These are phyloP conservation scores for Fusarium tuaranense DNA, from an alignment of 2,329 filamentous ascomycete genomes.

Conservation along the genomic window DNA sequence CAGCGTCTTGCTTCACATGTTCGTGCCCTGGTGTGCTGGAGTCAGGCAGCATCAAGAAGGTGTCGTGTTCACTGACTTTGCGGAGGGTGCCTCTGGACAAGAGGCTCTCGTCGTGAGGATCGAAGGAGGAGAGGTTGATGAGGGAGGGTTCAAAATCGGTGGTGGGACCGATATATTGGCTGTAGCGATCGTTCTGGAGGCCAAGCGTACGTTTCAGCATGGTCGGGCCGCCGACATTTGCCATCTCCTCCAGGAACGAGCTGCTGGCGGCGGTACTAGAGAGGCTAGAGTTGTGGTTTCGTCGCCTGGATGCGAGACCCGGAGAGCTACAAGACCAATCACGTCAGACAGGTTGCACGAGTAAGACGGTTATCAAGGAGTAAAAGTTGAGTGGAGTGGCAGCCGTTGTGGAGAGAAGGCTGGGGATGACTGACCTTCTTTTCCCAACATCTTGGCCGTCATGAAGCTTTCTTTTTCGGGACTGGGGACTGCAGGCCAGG, in stretches of 20 bases:
- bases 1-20: slow-evolving; percentile 75
- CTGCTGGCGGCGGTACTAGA: slow-evolving; percentile 72
- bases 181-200: slow-evolving; percentile 81
- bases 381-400: slow-evolving; percentile 34
- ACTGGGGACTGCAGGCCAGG: slow-evolving; percentile 79
- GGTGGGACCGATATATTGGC: slow-evolving; percentile 85
- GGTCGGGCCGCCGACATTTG: slow-evolving; percentile 75
- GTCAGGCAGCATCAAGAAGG: slow-evolving; percentile 84
- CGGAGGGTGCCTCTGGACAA: slow-evolving; percentile 76
- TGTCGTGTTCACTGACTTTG: slow-evolving; percentile 81
- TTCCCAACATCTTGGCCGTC: slow-evolving; percentile 73
- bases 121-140: slow-evolving; percentile 83
- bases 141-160: slow-evolving; percentile 88
- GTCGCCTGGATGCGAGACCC: slow-evolving; percentile 62
- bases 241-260: slow-evolving; percentile 77
- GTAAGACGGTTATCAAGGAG: slow-evolving; percentile 36
- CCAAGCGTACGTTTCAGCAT: slow-evolving; percentile 78
- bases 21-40: slow-evolving; percentile 77
- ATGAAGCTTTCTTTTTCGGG: slow-evolving; percentile 83
- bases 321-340: slow-evolving; percentile 67
- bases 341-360: slow-evolving; percentile 54
- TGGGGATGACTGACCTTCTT: slow-evolving; percentile 70
- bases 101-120: slow-evolving; percentile 83
- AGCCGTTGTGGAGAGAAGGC: slow-evolving; percentile 21
- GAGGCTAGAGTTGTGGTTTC: slow-evolving; percentile 67